Evolutionary conservation across 2,329 filamentous ascomycete species (phyloP).

Genomic region (Pyrenophora seminiperda): DNA sequence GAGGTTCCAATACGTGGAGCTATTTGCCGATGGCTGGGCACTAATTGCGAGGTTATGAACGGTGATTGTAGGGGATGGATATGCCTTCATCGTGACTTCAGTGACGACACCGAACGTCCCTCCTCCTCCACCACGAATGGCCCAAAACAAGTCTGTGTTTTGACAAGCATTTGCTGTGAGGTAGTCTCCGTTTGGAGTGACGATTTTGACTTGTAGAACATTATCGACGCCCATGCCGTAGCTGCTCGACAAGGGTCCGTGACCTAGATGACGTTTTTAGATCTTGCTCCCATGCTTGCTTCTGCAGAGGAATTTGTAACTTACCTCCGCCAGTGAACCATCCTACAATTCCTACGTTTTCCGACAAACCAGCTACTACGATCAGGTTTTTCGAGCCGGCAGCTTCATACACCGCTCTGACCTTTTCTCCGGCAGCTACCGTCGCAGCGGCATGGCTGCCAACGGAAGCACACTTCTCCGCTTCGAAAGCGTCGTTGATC

Average conservation of each 20-base stretch:
- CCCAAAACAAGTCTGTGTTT: slow-evolving; percentile 48
- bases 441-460: slow-evolving; percentile 15
- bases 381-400: slow-evolving; percentile 18
- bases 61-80: slow-evolving; percentile 38
- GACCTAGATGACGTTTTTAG: too few species aligned
- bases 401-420: slow-evolving; percentile 23
- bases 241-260: slow-evolving; percentile 44
- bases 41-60: slow-evolving; percentile 23
- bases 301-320: too few species aligned
- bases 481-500: slow-evolving; percentile 26
- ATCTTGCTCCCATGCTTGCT: too few species aligned
- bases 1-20: slow-evolving; percentile 24
- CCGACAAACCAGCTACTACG: slow-evolving; percentile 32
- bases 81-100: slow-evolving; percentile 26
- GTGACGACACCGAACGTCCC: slow-evolving; percentile 51
- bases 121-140: slow-evolving; percentile 49
- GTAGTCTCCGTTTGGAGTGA: slow-evolving; percentile 30
- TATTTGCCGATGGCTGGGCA: slow-evolving; percentile 9
- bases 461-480: slow-evolving; percentile 20
- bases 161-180: slow-evolving; percentile 28
- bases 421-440: slow-evolving; percentile 29
- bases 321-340: slow-evolving; percentile 50
- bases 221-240: slow-evolving; percentile 49
- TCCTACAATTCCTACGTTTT: slow-evolving; percentile 48
- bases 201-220: slow-evolving; percentile 43